Percentiles rank a stretch among this genome's conserved stretches.
phyloP scores from a whole-genome alignment of 2,329 filamentous ascomycete genomes.

The Arthrobotrys sphaeroides region DNA sequence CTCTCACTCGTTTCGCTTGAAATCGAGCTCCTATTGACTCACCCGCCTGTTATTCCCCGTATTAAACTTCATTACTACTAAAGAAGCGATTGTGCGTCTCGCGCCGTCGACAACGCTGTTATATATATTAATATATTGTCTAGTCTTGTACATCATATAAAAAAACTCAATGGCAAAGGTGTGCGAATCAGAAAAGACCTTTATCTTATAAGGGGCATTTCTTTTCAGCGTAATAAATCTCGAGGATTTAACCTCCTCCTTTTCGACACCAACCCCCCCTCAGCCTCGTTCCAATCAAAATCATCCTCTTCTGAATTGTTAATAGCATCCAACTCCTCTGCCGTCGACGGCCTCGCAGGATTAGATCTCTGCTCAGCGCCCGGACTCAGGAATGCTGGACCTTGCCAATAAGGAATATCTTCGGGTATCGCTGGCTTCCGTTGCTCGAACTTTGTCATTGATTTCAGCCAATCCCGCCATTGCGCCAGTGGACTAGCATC shows the following conservation, averaged over 20 bases:
- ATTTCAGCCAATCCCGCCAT: background rate
- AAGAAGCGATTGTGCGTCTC: no score
- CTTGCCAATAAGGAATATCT: background rate
- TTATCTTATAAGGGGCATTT: no score
- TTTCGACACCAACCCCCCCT: background rate
- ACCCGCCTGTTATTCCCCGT: no score
- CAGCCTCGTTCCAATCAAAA: slow-evolving; percentile 11
- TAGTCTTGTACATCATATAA: no score
- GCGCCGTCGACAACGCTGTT: no score
- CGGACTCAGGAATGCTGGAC: background rate
- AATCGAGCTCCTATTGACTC: no score
- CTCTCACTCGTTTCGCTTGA: no score
- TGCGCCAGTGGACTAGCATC: background rate
- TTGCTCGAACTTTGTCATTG: background rate
- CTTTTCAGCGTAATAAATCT: background rate
- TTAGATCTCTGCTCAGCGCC: background rate
- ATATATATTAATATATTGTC: no score
- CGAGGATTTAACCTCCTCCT: background rate
- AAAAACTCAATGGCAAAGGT: no score
- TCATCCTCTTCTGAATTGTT: background rate
- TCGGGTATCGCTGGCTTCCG: background rate
- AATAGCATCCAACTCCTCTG: background rate
- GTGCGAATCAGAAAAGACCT: no score
- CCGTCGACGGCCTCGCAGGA: background rate
- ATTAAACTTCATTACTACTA: no score